Base-by-base conservation (phyloP, 2,329 filamentous ascomycete species). In the Ilyonectria mors-panacis region DNA sequence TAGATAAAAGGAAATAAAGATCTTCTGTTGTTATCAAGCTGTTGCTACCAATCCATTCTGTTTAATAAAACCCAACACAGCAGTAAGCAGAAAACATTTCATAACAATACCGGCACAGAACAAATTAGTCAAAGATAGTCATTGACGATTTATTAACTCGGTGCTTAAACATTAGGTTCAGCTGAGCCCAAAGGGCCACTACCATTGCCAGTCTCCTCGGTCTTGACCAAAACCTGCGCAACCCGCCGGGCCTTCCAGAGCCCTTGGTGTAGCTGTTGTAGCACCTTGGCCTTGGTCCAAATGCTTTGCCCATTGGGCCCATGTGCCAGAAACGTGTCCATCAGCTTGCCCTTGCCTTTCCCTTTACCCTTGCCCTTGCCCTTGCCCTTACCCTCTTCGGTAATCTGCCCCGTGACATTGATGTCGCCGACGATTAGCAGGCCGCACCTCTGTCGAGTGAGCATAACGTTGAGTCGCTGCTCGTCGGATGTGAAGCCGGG, bases 381-480 rank as follows among this genome's bases (percentile, higher is more conserved):
- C 8, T 37, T 26, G 6, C 21, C 4, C 47, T 15, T 54, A 4
- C 13, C 10, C 4, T 65, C 21, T 7, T 30, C 30, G n/a, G n/a
- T n/a, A n/a, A n/a, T n/a, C n/a, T n/a, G n/a, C 12, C 45, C 26
- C 10, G 35, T 55, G 44, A 67, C 69, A 9, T 74, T 56, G 19
- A 75, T 66, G 45, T 77, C 74, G 4, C 73, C 73, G 8, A 76
- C 50, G 10, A 75, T 55, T 2, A 76, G 48, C 2, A 75, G 23
- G 1, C 63, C 66, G 39, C 48, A 71, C 21, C 62, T 55, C 5
- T 68, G 55, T 1, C 73, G 66, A 1, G 72, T 75, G 5, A 75
- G 35, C 45, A 71, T 53, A 12, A 75, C 70, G 47, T 72, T 73
- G 21, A 77, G 68, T 1, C 70, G 68, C 45, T 69, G 57, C 9